phyloP scores from a whole-genome alignment of 2,329 filamentous ascomycete genomes.

The Xylaria sp. region DNA sequence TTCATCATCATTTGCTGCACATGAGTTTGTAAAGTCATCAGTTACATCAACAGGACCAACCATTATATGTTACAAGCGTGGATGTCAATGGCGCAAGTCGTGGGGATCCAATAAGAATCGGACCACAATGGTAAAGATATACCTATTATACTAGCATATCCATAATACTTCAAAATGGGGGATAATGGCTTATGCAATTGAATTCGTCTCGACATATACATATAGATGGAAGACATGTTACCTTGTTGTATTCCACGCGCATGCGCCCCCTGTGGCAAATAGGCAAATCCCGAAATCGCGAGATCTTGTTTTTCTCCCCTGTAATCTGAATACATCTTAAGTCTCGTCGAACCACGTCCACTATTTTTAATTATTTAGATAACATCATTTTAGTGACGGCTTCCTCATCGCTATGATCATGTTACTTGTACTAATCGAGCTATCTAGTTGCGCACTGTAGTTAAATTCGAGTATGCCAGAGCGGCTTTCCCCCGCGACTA shows the following conservation, averaged over 20 bases:
- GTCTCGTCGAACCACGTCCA: neutral
- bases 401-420: neutral
- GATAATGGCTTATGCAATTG: neutral
- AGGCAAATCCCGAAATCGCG: neutral
- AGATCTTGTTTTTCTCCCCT: neutral
- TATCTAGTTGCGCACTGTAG: neutral
- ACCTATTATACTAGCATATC: no score
- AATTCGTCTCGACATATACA: neutral
- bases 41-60: neutral
- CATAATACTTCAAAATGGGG: neutral
- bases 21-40: neutral
- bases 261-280: neutral
- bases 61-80: neutral
- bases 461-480: neutral
- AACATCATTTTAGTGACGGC: conserved; percentile 4
- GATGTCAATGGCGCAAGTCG: neutral
- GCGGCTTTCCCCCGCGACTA: conserved; percentile 10
- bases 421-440: neutral
- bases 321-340: neutral
- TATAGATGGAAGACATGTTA: no score
- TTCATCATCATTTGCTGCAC: neutral
- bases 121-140: no score
- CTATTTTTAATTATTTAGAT: neutral
- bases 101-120: conserved; percentile 3
- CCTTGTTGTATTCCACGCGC: neutral